Base-by-base conservation (phyloP, 495 filamentous ascomycete genomes). In the Chaetomium cochliodes region DNA sequence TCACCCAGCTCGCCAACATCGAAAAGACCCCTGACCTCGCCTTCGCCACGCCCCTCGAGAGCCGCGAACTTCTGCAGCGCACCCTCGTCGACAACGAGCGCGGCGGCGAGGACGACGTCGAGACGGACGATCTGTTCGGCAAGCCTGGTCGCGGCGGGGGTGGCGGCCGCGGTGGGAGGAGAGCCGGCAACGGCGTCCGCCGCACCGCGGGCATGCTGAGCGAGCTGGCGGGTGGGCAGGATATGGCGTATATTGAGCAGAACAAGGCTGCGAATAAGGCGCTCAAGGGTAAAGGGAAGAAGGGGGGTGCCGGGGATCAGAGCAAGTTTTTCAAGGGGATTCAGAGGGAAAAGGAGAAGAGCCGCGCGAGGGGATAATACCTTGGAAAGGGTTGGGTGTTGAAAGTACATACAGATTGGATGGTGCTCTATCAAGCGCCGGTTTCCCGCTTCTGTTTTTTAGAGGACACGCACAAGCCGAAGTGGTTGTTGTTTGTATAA, bases 171-270 rank as follows among this genome's bases (percentile, higher is more conserved):
- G 69, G 47, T 74, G 70, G 68, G 57, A 76, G 65, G 68, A 82
- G 75, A 66, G 84, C 51, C 15, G 62, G 62, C 0, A 59, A 54
- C 11, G 68, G 66, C 2, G 89, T 86, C 16, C 90, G 85, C 70
- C 85, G 94, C 39, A 92, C 87, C 44, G 94, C 92, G 11, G 93
- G 91, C 20, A 93, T 85, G 47, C 82, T 98, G 55, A 88, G 87
- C 57, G 93, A 93, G 62, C 79, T 97, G 58, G 88, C 87, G 30
- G 94, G 94, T 49, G 94, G 92, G 0, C 90, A 96, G 73, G 91
- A 94, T 69, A 97, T 98, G 93, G 93, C 93, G 30, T 98, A 98
- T 73, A 88, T 93, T 59, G 96, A 98, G 77, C 79, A 96, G 72
- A 84, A 93, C 72, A 93, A 91, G 80, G 87, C 87, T 57, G 90